phyloP scores from a whole-genome alignment of 2,329 filamentous ascomycete genomes.

The Monascus ruber region DNA sequence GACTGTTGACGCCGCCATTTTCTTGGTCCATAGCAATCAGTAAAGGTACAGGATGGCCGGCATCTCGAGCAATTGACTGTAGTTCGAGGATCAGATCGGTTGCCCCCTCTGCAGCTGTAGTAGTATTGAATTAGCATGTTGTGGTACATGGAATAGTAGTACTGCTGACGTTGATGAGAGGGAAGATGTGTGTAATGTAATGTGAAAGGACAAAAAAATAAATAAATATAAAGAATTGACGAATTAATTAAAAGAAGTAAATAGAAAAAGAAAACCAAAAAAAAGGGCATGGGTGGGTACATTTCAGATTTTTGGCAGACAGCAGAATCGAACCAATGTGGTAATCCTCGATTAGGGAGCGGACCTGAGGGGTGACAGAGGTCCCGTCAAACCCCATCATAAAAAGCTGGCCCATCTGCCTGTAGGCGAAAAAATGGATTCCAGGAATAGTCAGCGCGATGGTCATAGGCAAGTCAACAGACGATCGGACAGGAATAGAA shows the following conservation, averaged over 20 bases:
- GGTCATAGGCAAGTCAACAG: too few relatives aligned
- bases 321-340: constrained; percentile 75
- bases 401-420: constrained; percentile 47
- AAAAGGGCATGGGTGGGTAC: constrained; percentile 35
- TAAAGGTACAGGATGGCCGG: constrained; percentile 79
- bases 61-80: constrained; percentile 80
- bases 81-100: constrained; percentile 80
- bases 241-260: background rate
- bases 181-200: too few relatives aligned
- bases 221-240: background rate
- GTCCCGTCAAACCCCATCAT: constrained; percentile 60
- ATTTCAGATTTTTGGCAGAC: constrained; percentile 56
- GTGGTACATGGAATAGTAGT: constrained; percentile 4
- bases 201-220: background rate
- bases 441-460: constrained; percentile 22
- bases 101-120: constrained; percentile 75
- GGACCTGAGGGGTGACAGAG: constrained; percentile 51
- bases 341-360: constrained; percentile 51
- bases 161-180: background rate
- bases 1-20: constrained; percentile 93
- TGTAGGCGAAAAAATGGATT: constrained; percentile 63
- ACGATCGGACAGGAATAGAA: too few relatives aligned
- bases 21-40: constrained; percentile 92
- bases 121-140: constrained; percentile 15
- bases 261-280: constrained; percentile 1